phyloP scores from a whole-genome alignment of 1,284 basidiomycete species.

The Leccinum huronense region DNA sequence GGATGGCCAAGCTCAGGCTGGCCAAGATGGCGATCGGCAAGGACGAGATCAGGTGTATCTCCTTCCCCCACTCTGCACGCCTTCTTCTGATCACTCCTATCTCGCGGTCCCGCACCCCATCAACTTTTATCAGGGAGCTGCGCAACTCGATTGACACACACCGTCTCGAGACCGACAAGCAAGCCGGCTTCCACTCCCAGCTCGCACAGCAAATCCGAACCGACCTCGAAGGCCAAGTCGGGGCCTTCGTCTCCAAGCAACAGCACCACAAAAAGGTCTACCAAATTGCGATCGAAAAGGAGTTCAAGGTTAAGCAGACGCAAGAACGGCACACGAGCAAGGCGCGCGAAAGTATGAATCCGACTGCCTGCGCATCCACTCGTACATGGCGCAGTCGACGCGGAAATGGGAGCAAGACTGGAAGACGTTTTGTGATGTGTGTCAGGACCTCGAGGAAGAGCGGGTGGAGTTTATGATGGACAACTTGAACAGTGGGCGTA shows the following conservation, averaged over 20 bases:
- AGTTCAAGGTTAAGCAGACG: constrained; percentile 82
- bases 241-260: constrained; percentile 65
- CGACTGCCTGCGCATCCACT: constrained; percentile 94
- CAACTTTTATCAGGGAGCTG: constrained; percentile 58
- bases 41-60: constrained; percentile 83
- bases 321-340: constrained; percentile 84
- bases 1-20: constrained; percentile 64
- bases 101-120: neutral
- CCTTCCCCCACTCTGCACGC: neutral
- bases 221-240: constrained; percentile 72
- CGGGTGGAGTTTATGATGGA: constrained; percentile 93
- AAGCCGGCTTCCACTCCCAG: constrained; percentile 67
- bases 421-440: constrained; percentile 91
- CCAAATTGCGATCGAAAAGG: constrained; percentile 80
- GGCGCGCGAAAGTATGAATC: constrained; percentile 91
- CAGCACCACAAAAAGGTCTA: constrained; percentile 73
- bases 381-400: constrained; percentile 89
- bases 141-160: constrained; percentile 77
- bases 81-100: constrained; percentile 18
- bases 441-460: constrained; percentile 96
- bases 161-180: constrained; percentile 81
- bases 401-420: constrained; percentile 92
- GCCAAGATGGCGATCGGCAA: constrained; percentile 76
- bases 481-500: constrained; percentile 84
- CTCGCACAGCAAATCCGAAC: constrained; percentile 74